These are phyloP conservation scores for Choiromyces venosus DNA, from an alignment of 495 filamentous ascomycete species.

Conservation along the genomic window DNA sequence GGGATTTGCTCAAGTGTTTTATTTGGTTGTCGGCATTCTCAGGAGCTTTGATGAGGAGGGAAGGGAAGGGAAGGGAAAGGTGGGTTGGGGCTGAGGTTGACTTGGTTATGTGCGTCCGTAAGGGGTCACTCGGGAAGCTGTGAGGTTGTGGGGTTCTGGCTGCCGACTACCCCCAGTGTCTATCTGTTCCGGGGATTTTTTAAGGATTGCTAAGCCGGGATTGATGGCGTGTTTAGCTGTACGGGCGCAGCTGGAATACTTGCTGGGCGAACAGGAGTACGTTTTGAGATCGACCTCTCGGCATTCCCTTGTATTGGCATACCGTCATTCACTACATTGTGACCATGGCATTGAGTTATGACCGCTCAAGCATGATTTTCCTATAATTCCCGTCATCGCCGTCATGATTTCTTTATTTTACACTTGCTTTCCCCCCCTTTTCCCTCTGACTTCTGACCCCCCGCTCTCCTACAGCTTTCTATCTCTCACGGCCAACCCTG, in stretches of 20 bases:
- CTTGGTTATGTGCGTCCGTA: background rate
- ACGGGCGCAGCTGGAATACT: background rate
- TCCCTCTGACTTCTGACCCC: background rate
- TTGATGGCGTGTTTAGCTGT: background rate
- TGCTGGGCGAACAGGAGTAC: background rate
- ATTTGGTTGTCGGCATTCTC: no score
- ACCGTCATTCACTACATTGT: background rate
- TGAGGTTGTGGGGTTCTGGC: background rate
- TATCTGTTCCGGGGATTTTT: background rate
- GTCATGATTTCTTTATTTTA: background rate
- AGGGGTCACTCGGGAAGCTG: background rate
- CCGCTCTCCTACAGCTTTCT: background rate
- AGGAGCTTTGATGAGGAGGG: background rate
- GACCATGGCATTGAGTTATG: background rate
- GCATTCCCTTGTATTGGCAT: background rate
- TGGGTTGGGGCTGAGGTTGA: background rate
- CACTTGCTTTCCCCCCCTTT: background rate
- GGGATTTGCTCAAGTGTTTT: no score
- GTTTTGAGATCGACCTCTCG: background rate
- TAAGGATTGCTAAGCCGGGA: background rate
- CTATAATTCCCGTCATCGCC: background rate
- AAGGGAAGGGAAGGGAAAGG: no score
- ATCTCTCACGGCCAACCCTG: background rate
- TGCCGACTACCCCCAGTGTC: background rate
- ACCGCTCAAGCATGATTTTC: background rate